Percentiles rank a stretch among this genome's conserved stretches.
Conservation (phyloP, 306 rosid genomes). For the Prinsepia uniflora region DNA sequence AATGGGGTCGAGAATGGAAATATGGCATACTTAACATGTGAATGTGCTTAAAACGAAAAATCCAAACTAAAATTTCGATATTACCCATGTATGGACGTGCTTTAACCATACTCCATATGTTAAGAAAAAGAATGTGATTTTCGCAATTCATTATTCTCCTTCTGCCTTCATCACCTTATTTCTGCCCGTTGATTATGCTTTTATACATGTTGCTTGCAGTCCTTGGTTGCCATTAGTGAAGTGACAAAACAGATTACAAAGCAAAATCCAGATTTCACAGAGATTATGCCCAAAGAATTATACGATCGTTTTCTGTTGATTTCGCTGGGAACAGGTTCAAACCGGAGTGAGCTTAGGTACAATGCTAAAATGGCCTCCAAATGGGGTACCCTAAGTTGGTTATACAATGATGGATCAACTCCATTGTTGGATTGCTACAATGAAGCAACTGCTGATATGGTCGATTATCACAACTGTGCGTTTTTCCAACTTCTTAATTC, state of each 20-base stretch:
- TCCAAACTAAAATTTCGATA: no score
- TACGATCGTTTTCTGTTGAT: conserved; percentile 38
- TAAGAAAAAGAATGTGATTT: no score
- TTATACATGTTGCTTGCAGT: conserved; percentile 15
- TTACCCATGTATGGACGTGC: no score
- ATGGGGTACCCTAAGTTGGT: conserved; percentile 42
- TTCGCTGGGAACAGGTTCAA: conserved; percentile 47
- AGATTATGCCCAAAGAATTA: conserved; percentile 8
- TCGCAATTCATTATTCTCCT: no score
- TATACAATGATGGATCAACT: conserved; percentile 28
- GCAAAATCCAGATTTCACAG: conserved; percentile 22
- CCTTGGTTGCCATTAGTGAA: conserved; percentile 49
- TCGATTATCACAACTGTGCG: conserved; percentile 36
- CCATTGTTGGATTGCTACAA: conserved; percentile 39
- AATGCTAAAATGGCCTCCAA: conserved; percentile 35
- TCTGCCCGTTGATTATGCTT: background rate
- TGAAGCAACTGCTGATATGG: conserved; percentile 38
- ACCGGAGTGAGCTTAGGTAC: conserved; percentile 31
- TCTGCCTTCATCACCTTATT: background rate
- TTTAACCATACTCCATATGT: no score
- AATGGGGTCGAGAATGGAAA: no score
- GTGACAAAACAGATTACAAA: conserved; percentile 24
- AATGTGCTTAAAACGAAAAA: no score
- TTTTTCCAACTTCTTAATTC: conserved; percentile 38
- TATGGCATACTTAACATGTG: no score